phyloP scores from a whole-genome alignment of 2,329 filamentous ascomycete species.

The Cadophora malorum region DNA sequence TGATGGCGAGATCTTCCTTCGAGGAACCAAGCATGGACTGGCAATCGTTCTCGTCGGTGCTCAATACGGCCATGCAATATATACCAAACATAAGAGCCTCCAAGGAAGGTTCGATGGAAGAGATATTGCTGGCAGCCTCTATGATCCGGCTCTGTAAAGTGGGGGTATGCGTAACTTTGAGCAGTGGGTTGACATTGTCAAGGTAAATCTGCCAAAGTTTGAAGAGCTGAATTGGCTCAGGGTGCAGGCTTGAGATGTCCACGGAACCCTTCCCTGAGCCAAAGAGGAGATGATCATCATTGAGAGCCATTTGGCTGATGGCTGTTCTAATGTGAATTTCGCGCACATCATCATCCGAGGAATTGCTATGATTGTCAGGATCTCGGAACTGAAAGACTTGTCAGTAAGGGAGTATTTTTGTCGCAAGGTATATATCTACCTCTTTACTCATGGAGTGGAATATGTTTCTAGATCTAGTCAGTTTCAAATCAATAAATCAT shows the following conservation, averaged over 20 bases:
- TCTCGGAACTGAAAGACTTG: conserved; percentile 40
- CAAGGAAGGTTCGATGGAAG: conserved; percentile 60
- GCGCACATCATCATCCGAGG: conserved; percentile 45
- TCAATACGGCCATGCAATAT: conserved; percentile 65
- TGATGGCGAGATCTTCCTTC: conserved; percentile 48
- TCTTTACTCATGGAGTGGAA: conserved; percentile 54
- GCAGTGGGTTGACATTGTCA: conserved; percentile 75
- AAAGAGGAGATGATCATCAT: conserved; percentile 59
- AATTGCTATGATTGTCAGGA: conserved; percentile 44
- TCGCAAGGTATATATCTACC: conserved; percentile 43
- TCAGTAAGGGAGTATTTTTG: conserved; percentile 29
- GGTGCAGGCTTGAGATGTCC: conserved; percentile 59
- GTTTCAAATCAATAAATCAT: conserved; percentile 17
- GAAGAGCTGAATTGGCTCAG: conserved; percentile 66
- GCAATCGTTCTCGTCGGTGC: conserved; percentile 62
- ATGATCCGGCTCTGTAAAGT: conserved; percentile 70
- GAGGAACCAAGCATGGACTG: conserved; percentile 47
- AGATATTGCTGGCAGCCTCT: conserved; percentile 64
- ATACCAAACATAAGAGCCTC: conserved; percentile 71
- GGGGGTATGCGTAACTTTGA: conserved; percentile 75
- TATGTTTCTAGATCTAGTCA: conserved; percentile 49
- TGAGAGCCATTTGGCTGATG: conserved; percentile 45
- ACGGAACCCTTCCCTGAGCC: conserved; percentile 45
- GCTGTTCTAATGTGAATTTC: conserved; percentile 47
- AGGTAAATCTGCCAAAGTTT: conserved; percentile 77